These are phyloP conservation scores for Cutaneotrichosporon sp. DNA, from an alignment of 1,284 basidiomycete genomes.

Conservation along the genomic window DNA sequence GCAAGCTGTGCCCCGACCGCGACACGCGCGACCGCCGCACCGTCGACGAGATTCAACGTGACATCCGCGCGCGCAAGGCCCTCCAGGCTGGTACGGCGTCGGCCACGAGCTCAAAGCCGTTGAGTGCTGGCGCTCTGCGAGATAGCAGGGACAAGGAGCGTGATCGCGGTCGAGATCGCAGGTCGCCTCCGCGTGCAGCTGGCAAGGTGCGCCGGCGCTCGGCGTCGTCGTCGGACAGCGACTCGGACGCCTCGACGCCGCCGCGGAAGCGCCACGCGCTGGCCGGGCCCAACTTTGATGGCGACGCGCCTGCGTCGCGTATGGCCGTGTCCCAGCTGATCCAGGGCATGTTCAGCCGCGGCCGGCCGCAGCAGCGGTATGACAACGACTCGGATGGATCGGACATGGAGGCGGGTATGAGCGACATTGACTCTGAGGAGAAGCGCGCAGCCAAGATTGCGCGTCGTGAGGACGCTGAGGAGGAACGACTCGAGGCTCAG, in stretches of 20 bases:
- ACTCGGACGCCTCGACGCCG: conserved; percentile 14
- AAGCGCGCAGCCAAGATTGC: conserved; percentile 40
- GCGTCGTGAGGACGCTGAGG: conserved; percentile 43
- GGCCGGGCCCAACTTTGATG: conserved; percentile 4
- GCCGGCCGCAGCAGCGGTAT: conserved; percentile 23
- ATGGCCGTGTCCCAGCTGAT: conserved; percentile 23
- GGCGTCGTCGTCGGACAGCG: conserved; percentile 16
- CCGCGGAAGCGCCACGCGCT: conserved; percentile 19
- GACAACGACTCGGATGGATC: conserved; percentile 29
- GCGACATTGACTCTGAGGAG: conserved; percentile 47
- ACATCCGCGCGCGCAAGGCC: conserved; percentile 31
- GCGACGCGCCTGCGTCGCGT: conserved; percentile 17
- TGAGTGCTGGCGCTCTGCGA: background rate
- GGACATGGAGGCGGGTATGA: conserved; percentile 50
- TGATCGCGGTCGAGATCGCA: conserved; percentile 12
- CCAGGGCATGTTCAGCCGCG: conserved; percentile 25
- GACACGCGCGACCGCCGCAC: conserved; percentile 40
- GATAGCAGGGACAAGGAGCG: conserved; percentile 1
- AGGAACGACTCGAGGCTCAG: conserved; percentile 42
- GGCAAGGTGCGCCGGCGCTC: conserved; percentile 12
- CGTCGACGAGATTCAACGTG: conserved; percentile 45
- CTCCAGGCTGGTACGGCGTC: background rate
- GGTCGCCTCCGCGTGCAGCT: background rate
- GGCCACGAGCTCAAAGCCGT: background rate
- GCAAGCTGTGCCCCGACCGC: conserved; percentile 43